Evolutionary conservation across 129 eudicot genomes (phyloP), one percentile per base, ranked within the genome.

Genomic region (Flaveria bidentis): DNA sequence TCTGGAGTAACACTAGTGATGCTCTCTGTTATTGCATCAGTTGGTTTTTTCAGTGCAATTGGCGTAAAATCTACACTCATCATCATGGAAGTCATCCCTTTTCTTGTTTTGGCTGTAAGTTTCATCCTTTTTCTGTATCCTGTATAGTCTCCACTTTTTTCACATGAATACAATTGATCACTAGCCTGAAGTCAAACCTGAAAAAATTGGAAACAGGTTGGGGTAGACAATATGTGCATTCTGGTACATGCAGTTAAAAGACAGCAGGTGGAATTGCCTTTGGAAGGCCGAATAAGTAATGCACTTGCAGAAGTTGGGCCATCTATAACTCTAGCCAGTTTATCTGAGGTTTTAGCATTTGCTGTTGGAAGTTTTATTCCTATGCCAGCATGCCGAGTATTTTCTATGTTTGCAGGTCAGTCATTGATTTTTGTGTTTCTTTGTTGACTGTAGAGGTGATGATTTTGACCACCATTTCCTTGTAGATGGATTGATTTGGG

Each of bases 1-100:
- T 86, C 96, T 68, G 99, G 99, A 76, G 97, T 95, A 68, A 74
- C 88, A 58, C 93, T 95, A 77, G 99, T 95, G 81, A 79, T 95
- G 96, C 95, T 91, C 53, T 91, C 99, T 45, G 96, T 95, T 73
- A 94, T 91, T 72, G 97, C 92, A 73, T 95, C 99, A 49, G 99
- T 95, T 56, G 99, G 99, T 23, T 89, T 95, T 78, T 95, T 91
- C 89, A 95, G 97, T 85, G 96, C 97, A 58, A 46, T 95, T 67
- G 97, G 99, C 73, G 90, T 95, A 72, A 95, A 95, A 84, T 95
- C 99, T 66, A 95, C 99, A 53, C 94, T 95, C 16, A 95, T 95
- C 83, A 95, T 95, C 78, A 91, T 95, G 99, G 99, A 95, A 95
- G 99, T 95, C 87, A 91, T 95, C 83, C 99, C 99, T 70, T 95